Evolutionary conservation across 2,329 filamentous ascomycete genomes (phyloP), one percentile per base, ranked within the genome.

Genomic region (Dactylellina leptospora): DNA sequence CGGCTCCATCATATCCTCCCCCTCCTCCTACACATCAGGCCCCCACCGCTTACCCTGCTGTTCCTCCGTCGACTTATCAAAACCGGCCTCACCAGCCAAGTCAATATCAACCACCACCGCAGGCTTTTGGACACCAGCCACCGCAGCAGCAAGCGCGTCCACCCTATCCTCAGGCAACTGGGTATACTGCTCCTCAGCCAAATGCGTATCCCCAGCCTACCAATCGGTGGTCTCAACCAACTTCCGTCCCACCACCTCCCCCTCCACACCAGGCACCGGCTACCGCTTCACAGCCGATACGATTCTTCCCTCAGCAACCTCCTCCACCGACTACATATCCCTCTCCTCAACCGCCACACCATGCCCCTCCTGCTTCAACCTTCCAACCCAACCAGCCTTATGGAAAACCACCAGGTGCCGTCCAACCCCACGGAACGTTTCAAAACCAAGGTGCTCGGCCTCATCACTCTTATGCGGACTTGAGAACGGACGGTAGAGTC

Each of bases 281-380:
- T n/a, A 11, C 66, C 28, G 53, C 58, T 1, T 33, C 58, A 20
- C 66, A 71, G 33, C 66, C 66, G 5, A 59, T 71, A 56, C 36
- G 66, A 28, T 71, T 71, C 66, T 71, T 71, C 38, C 66, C 66
- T 63, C 66, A 71, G 16, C 66, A 71, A 18, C 58, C 66, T 13
- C 66, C 66, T 58, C 66, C 66, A 58, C 66, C 66, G 9, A 71
- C 48, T 16, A 53, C 51, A 13, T 71, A 71, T 28, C 56, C 38
- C 28, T 50, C 28, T 16, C 23, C 66, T 23, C 66, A 71, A 18
- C 66, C 64, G 8, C 64, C 51, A 36, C 64, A 62, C 30, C 56
- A 48, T 45, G n/a, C 48, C 20, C 18, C 66, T 13, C 28, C 66
- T 22, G 30, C 66, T 25, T 2, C 58, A 44, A 47, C 42, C n/a